A percentile compares a stretch with the other conserved stretches of the same genome.
These are phyloP conservation scores for Hypoxylon sp. DNA, from an alignment of 2,329 filamentous ascomycete species.

Conservation along the genomic window DNA sequence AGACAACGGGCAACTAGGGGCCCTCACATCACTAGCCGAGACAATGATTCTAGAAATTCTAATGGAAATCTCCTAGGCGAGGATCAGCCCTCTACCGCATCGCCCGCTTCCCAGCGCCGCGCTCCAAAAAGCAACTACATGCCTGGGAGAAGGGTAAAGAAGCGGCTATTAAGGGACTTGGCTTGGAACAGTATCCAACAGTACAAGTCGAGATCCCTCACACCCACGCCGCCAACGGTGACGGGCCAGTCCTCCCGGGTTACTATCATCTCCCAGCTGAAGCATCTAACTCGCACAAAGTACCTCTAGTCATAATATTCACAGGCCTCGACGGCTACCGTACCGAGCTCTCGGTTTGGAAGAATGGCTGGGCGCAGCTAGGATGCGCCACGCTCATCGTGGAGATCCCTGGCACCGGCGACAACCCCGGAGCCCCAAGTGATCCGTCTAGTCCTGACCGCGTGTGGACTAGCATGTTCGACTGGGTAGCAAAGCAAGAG, in stretches of 20 bases:
- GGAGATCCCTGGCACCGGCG: conserved; percentile 72
- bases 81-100: conserved; percentile 56
- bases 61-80: conserved; percentile 40
- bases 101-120: conserved; percentile 55
- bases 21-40: background rate
- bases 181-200: conserved; percentile 52
- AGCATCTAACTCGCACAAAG: conserved; percentile 40
- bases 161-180: conserved; percentile 51
- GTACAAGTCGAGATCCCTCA: conserved; percentile 53
- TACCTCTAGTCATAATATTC: conserved; percentile 51
- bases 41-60: background rate
- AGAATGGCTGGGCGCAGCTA: conserved; percentile 56
- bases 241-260: conserved; percentile 49
- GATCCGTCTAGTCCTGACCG: conserved; percentile 67
- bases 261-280: conserved; percentile 52
- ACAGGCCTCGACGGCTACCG: conserved; percentile 53
- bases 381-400: conserved; percentile 66
- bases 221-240: conserved; percentile 44
- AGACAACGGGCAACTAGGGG: background rate
- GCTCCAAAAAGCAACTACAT: conserved; percentile 51
- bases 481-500: conserved; percentile 65
- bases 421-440: conserved; percentile 64
- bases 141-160: conserved; percentile 54
- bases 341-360: conserved; percentile 56
- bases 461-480: conserved; percentile 67